Evolutionary conservation across 805 yeast genomes (phyloP), one percentile per base, ranked within the genome.

Genomic region (Cyberlindnera nakhonratchasimensis): DNA sequence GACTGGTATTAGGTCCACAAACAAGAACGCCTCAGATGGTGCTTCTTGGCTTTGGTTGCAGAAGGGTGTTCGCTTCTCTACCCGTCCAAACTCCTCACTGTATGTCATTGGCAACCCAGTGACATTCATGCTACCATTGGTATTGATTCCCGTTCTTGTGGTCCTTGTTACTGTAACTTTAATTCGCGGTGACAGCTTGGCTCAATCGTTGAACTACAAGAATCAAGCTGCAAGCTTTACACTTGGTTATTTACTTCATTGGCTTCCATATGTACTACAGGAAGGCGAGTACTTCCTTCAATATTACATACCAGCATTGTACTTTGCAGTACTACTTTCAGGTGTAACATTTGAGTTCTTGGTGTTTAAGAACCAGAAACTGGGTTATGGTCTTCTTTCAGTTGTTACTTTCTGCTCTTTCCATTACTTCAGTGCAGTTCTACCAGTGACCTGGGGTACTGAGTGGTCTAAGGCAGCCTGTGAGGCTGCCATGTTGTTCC

Each of bases 61-160:
- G 17, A 67, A 78, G 31, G 91, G 91, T n/a, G 69, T 79, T 42
- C 74, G 68, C 51, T 79, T 76, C 59, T 80, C 74, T 69, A 66
- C 67, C 22, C 66, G 70, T 51, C 62, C 65, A 35, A 62, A 69
- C 39, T 59, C 62, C 22, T 67, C 66, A 34, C 65, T 86, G 25
- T 83, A 82, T 57, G 69, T 75, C 21, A 52, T 82, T 13, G 95
- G 95, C 6, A 87, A 86, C 61, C 63, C 75, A 17, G 69, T 75
- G 11, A 69, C 77, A 11, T 82, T 82, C 65, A 75, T 74, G 61
- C 45, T 71, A 4, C 70, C 75, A 3, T 53, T 69, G 12, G 39
- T 66, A 4, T 49, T 65, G 16, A 47, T 76, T 7, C 40, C 63
- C 9, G 53, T 54, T 6, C 58, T 52, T 29, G 6, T 46, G 14